A percentile compares a stretch with the other conserved stretches of the same genome.
Conservation (phyloP, 2,329 filamentous ascomycete genomes). For the Diaporthe citri region DNA sequence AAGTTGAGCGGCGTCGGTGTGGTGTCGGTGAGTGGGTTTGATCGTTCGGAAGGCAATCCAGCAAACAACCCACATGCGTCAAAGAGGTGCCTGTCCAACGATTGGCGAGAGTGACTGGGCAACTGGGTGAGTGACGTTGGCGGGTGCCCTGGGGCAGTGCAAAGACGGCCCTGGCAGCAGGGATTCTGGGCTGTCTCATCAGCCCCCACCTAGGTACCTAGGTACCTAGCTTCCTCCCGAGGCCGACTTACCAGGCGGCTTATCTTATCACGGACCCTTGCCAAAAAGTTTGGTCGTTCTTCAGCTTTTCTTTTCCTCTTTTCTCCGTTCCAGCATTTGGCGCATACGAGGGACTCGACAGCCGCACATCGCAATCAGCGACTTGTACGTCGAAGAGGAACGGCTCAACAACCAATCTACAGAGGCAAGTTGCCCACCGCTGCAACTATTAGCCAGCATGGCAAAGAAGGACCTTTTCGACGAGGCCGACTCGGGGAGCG, state of each 20-base stretch:
- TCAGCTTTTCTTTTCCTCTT: not conserved
- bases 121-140: conserved; percentile 28
- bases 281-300: conserved; percentile 28
- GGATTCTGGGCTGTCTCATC: conserved; percentile 20
- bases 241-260: not conserved
- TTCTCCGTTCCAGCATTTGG: not conserved
- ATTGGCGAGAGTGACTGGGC: conserved; percentile 22
- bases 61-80: conserved; percentile 22
- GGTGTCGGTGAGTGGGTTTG: conserved; percentile 23
- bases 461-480: conserved; percentile 66
- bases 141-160: conserved; percentile 17
- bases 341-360: not conserved
- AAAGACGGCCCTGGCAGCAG: conserved; percentile 11
- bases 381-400: not conserved
- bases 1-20: conserved; percentile 20
- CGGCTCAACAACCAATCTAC: not conserved
- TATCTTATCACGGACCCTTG: conserved; percentile 27
- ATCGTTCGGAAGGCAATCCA: conserved; percentile 6
- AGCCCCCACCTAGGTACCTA: conserved; percentile 17
- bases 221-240: not conserved
- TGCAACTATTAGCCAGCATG: conserved; percentile 45
- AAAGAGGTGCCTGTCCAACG: conserved; percentile 28
- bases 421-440: not conserved
- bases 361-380: conserved; percentile 4
- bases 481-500: conserved; percentile 57